Percentiles rank a stretch among this genome's conserved stretches.
Conservation (phyloP, 2,329 filamentous ascomycete genomes). For the Sodiomyces alkalinus region DNA sequence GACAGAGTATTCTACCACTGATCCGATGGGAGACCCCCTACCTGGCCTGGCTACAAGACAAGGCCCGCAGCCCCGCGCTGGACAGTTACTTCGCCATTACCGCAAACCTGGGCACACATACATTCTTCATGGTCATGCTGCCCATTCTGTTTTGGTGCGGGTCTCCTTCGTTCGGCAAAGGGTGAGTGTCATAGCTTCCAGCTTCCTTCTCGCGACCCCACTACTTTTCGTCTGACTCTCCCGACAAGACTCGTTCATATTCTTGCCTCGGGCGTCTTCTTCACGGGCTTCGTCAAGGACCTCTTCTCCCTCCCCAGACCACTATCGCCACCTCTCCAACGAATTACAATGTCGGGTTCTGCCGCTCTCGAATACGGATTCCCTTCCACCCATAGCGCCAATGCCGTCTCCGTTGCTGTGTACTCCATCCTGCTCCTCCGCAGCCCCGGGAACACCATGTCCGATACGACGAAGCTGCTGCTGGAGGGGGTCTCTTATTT, state of each 20-base stretch:
- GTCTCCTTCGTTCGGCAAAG: conserved; percentile 69
- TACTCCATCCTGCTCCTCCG: conserved; percentile 63
- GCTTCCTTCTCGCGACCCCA: too few relatives aligned
- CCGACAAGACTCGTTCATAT: conserved; percentile 64
- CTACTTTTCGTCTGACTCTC: too few relatives aligned
- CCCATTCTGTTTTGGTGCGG: conserved; percentile 97
- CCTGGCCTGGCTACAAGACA: conserved; percentile 72
- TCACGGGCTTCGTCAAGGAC: conserved; percentile 90
- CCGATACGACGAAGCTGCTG: conserved; percentile 39
- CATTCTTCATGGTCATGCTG: conserved; percentile 93
- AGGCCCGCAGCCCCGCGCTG: conserved; percentile 64
- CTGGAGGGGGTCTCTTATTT: conserved; percentile 62
- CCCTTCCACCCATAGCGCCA: conserved; percentile 91
- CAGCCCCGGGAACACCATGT: conserved; percentile 46
- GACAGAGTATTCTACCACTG: conserved; percentile 69
- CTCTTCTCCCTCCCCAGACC: conserved; percentile 84
- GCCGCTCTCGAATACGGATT: conserved; percentile 94
- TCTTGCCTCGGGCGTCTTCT: conserved; percentile 64
- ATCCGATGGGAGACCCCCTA: conserved; percentile 93
- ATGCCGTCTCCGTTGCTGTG: conserved; percentile 85
- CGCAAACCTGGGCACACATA: conserved; percentile 92
- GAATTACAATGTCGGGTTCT: conserved; percentile 95
- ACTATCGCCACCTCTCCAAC: conserved; percentile 76
- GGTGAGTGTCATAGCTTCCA: conserved; percentile 45
- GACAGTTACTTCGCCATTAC: conserved; percentile 96